Evolutionary conservation across 2,329 filamentous ascomycete genomes (phyloP), one percentile per base, ranked within the genome.

Genomic region (Botrytis sinoallii): DNA sequence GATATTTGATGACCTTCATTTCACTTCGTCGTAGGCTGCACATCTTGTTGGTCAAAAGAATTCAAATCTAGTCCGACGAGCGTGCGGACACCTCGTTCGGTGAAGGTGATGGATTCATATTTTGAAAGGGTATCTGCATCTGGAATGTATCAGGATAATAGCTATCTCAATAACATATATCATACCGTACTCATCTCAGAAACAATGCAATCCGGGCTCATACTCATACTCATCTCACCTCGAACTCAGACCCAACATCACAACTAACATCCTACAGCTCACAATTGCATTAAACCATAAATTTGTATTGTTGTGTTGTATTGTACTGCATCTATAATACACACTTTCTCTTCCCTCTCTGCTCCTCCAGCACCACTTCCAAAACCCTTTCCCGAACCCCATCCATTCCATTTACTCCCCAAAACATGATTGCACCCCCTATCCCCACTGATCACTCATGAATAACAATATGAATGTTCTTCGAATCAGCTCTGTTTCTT

Each of bases 271-370:
- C n/a, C 10, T 18, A 57, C 52, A 20, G 16, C 22, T n/a, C 46
- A 46, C 35, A 14, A 16, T 35, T 71, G 40, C 44, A 71, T 64
- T 44, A 48, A 29, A 64, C 55, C 69, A 57, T 68, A 38, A 68
- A 57, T 68, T 68, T 68, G 35, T 57, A 68, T 71, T 64, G 69
- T 71, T 64, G 52, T 46, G 69, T 64, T 60, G 55, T 63, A 71
- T 46, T 63, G 42, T 63, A 64, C 55, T 25, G 35, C 55, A 48
- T 68, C 66, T 68, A 68, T 57, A 68, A 68, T 68, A 68, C 66
- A 57, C 66, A 68, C 66, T 68, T 68, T 68, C 66, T 68, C 66
- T 42, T 68, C 66, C 66, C 64, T 20, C n/a, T 46, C 66, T 29
- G 38, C 46, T 40, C 46, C 32, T 29, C 25, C 66, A 29, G 25